Conservation (phyloP, 495 filamentous ascomycete genomes). For the Staphylotrichum longicolle region DNA sequence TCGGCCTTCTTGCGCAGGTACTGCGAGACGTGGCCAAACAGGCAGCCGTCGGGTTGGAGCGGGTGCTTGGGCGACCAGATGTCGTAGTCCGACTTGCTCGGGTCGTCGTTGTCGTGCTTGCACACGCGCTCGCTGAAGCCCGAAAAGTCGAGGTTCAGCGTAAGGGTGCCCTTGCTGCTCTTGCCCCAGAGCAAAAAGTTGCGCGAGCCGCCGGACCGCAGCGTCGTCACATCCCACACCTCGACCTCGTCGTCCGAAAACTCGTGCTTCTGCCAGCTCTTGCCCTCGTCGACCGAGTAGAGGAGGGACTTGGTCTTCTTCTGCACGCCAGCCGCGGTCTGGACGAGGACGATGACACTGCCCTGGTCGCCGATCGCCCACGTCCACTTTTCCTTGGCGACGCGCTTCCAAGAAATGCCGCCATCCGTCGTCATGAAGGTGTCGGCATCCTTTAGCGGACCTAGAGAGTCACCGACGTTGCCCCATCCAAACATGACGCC, state of each 20-base stretch:
- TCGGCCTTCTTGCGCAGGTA: constrained; percentile 84
- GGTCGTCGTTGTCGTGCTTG: constrained; percentile 60
- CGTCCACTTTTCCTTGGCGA: constrained; percentile 79
- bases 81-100: constrained; percentile 65
- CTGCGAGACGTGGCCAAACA: constrained; percentile 87
- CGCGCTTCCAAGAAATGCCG: constrained; percentile 80
- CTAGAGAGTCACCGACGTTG: constrained; percentile 76
- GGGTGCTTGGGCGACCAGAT: constrained; percentile 85
- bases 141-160: constrained; percentile 85
- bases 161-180: constrained; percentile 53
- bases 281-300: constrained; percentile 78
- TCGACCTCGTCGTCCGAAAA: constrained; percentile 69
- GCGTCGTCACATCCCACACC: constrained; percentile 76
- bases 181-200: constrained; percentile 88
- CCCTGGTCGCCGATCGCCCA: constrained; percentile 97
- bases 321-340: constrained; percentile 32
- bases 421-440: constrained; percentile 88
- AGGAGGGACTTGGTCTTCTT: constrained; percentile 63
- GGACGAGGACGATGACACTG: constrained; percentile 81
- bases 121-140: constrained; percentile 69
- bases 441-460: constrained; percentile 59
- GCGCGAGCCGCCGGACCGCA: constrained; percentile 82
- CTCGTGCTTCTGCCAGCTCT: constrained; percentile 67
- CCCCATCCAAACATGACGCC: constrained; percentile 89
- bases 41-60: constrained; percentile 66